Evolutionary conservation across 768 basidiomycete genomes (phyloP), one percentile per base, ranked within the genome.

Genomic region (Calocybe gangraenosa): DNA sequence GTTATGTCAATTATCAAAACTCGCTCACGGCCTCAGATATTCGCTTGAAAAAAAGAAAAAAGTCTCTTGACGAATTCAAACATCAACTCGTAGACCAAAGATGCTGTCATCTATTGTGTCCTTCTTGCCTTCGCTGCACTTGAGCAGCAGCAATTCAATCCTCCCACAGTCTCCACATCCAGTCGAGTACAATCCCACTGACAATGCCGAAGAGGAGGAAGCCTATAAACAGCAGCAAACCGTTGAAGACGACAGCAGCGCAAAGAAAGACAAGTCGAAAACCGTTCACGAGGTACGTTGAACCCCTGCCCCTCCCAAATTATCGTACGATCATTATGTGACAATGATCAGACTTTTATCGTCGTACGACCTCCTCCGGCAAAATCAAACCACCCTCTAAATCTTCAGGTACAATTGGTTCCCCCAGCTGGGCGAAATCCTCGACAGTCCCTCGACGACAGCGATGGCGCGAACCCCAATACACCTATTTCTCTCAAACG

Each of bases 361-460:
- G 44, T 53, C 42, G 51, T 53, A 25, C 51, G 21, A 37, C 39
- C 25, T 11, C 41, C 43, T 35, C 33, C 40, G 23, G 41, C 33
- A 0, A 46, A 42, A 48, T 42, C 39, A 7, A 53, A 49, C 18
- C 52, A 53, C 33, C 52, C 48, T 21, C 11, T 50, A 7, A 53
- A 50, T 18, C 46, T 53, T 10, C 52, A 53, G 36, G 46, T 53
- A 11, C 52, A 53, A 35, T 46, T 53, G 11, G 52, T 47, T 14
- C 88, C 89, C 4, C 85, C 82, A 33, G 74, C 66, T 52, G 66
- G 66, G 42, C 79, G 68, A 47, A 71, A 65, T 0, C 69, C 69
- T 0, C 63, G 73, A 15, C 70, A 74, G 45, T 74, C 78, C 19
- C 57, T 73, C 37, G 78, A 81, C 30, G 61, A 68, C n/a, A 49